Evolutionary conservation across 345 rosid genomes (phyloP).

Genomic region (Eucalyptus regnans): DNA sequence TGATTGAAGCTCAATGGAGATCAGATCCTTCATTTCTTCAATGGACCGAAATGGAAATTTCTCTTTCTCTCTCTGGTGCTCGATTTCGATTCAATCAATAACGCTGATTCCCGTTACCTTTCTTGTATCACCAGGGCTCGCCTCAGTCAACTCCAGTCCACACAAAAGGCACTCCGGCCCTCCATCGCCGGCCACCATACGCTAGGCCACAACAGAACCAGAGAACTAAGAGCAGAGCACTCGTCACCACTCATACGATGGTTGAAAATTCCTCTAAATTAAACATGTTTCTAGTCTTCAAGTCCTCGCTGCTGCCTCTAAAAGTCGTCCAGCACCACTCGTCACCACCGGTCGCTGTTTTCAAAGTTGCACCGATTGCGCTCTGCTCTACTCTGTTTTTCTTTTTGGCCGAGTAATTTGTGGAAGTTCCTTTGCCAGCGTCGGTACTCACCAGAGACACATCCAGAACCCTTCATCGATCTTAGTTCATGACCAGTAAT

Average conservation of each 20-base stretch:
- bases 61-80: not conserved
- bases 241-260: not conserved
- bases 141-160: not conserved
- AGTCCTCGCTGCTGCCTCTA: not conserved
- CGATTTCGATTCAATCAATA: not conserved
- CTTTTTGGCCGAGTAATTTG: too few relatives aligned
- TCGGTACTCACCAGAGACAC: too few relatives aligned
- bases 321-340: too few relatives aligned
- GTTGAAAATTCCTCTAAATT: too few relatives aligned
- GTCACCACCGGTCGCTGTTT: too few relatives aligned
- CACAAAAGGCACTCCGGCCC: accelerated
- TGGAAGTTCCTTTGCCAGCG: too few relatives aligned
- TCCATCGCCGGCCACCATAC: not conserved
- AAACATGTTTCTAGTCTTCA: not conserved
- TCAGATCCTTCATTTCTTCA: not conserved
- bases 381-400: too few relatives aligned
- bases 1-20: not conserved
- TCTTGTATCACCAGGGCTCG: not conserved
- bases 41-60: not conserved
- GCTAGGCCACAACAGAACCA: not conserved
- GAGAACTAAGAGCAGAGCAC: not conserved
- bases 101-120: not conserved
- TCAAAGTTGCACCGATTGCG: too few relatives aligned
- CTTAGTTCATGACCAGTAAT: too few relatives aligned
- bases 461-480: too few relatives aligned